phyloP scores from a whole-genome alignment of 805 yeast species.

The Ogataea nakhonphanomensis region DNA sequence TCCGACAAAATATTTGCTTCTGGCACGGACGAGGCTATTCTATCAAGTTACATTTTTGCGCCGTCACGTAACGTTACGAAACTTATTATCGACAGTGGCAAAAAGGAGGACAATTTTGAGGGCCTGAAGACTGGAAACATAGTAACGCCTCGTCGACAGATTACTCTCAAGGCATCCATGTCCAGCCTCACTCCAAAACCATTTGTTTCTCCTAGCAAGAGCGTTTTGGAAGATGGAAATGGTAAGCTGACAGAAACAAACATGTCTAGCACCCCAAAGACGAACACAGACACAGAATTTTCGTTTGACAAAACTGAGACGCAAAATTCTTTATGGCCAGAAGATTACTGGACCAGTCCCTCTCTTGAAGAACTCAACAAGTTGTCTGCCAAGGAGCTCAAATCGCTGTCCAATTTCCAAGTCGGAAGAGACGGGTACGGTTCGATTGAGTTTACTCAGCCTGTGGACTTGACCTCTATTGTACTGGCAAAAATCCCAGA shows the following conservation, averaged over 20 bases:
- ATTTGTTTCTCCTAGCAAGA: slow-evolving; percentile 5
- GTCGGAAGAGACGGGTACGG: slow-evolving; percentile 84
- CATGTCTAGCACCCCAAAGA: neutral
- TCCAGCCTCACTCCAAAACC: slow-evolving; percentile 1
- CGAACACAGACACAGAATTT: neutral
- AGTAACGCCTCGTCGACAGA: slow-evolving; percentile 30
- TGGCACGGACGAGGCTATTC: slow-evolving; percentile 62
- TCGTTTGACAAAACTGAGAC: too few relatives aligned
- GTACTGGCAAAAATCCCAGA: slow-evolving; percentile 65
- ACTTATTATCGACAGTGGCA: slow-evolving; percentile 48
- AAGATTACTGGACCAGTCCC: slow-evolving; percentile 89
- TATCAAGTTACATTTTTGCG: slow-evolving; percentile 68
- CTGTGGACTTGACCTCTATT: slow-evolving; percentile 77
- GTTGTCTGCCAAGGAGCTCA: slow-evolving; percentile 60
- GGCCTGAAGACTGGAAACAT: slow-evolving; percentile 21
- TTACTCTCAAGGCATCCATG: slow-evolving; percentile 23
- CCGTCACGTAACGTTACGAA: slow-evolving; percentile 55
- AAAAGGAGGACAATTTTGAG: slow-evolving; percentile 20
- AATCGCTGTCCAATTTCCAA: slow-evolving; percentile 57
- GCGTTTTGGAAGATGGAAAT: slow-evolving; percentile 1
- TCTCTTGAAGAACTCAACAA: slow-evolving; percentile 57
- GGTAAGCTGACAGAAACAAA: neutral
- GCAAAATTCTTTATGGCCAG: slow-evolving; percentile 28
- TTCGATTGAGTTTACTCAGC: slow-evolving; percentile 66
- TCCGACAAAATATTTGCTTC: slow-evolving; percentile 36